A percentile compares a stretch with the other conserved stretches of the same genome.
Conservation (phyloP, 345 rosid genomes). For the Litchi chinensis region DNA sequence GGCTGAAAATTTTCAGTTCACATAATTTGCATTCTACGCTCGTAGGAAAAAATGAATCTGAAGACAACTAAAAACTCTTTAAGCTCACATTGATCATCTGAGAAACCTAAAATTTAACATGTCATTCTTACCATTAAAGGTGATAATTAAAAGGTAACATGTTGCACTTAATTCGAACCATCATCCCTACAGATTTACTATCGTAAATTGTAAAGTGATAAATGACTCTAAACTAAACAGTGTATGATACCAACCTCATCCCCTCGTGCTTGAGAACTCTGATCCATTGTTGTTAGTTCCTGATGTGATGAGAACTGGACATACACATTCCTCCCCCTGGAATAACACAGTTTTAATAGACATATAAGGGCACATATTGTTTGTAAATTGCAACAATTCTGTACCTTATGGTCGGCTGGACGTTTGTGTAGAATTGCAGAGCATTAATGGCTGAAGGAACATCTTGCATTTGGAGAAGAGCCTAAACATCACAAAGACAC, state of each 20-base stretch:
- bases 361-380: background rate
- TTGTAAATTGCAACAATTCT: background rate
- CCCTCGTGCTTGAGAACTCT: slow-evolving; percentile 87
- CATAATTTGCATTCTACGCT: background rate
- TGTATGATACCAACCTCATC: slow-evolving; percentile 75
- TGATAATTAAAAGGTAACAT: background rate
- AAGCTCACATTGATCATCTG: background rate
- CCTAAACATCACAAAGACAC: slow-evolving; percentile 47
- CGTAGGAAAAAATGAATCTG: background rate
- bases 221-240: slow-evolving; percentile 2
- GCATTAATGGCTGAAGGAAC: slow-evolving; percentile 84
- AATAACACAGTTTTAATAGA: background rate
- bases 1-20: background rate
- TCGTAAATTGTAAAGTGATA: background rate
- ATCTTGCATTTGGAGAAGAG: slow-evolving; percentile 99
- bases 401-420: slow-evolving; percentile 89
- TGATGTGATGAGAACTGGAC: slow-evolving; percentile 98
- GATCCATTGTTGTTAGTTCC: slow-evolving; percentile 94
- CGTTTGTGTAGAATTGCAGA: slow-evolving; percentile 73
- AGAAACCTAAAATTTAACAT: background rate
- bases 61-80: background rate
- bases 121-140: background rate
- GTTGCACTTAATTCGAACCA: background rate
- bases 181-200: background rate
- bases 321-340: slow-evolving; percentile 96